Evolutionary conservation across 2,329 filamentous ascomycete species (phyloP), one percentile per base, ranked within the genome.

Genomic region (Diaporthe aspalathi): DNA sequence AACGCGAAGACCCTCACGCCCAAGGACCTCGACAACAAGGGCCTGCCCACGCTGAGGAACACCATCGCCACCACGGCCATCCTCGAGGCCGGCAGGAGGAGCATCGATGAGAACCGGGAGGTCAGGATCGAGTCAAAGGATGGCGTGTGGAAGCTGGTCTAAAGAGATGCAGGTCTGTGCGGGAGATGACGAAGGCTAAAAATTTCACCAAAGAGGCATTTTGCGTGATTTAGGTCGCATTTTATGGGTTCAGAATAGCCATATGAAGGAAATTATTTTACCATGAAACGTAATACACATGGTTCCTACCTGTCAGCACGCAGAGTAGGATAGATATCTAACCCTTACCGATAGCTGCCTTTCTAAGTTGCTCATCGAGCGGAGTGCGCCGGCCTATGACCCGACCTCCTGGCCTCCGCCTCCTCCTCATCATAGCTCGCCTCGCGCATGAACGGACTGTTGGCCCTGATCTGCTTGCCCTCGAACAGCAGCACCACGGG

Each of bases 31-130:
- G 95, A 98, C 76, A 87, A 87, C 75, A 91, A 95, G 77, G 92
- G 93, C 0, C 82, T 98, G 74, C 95, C 95, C 1, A 98, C 95
- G 14, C 83, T 98, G 75, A 90, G 87, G 79, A 98, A 98, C 81
- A 98, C 95, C 0, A 91, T 97, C 76, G 94, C 93, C 17, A 98
- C 95, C 0, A 97, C 94, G 11, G 95, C 95, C 0, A 97, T 98
- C 74, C 85, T 98, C 70, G 92, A 98, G 82, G 95, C 95, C 1
- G 95, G 95, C 0, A 86, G 95, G 74, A 87, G 91, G 78, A 95
- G 93, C 79, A 87, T 98, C 77, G 94, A 98, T 80, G 93, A 97
- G 86, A 88, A 88, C 70, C 86, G 94, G 70, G 88, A 93, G 72
- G 88, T 98, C 35, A 90, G 90, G 79, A 97, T 98, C 76, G 85